These are phyloP conservation scores for Vanrija pseudolonga DNA, from an alignment of 1,284 basidiomycete species.

Conservation along the genomic window DNA sequence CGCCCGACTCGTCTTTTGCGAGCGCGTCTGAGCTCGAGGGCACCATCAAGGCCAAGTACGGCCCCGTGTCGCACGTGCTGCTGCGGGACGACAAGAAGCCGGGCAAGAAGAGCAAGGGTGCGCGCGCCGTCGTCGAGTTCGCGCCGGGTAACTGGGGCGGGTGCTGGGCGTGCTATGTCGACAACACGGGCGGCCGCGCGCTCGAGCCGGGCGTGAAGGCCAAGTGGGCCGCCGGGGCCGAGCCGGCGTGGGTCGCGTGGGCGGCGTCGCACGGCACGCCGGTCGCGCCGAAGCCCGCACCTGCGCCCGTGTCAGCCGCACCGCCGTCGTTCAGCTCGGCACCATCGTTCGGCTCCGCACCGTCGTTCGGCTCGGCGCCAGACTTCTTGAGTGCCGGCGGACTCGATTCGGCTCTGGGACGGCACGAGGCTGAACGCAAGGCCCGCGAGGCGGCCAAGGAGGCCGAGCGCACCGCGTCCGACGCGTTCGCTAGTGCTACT, in stretches of 20 bases:
- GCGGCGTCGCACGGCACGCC: conserved; percentile 55
- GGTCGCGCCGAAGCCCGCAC: not conserved
- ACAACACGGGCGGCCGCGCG: conserved; percentile 26
- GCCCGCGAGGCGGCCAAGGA: conserved; percentile 15
- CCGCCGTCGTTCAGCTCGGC: conserved; percentile 18
- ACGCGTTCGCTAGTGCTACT: conserved; percentile 73
- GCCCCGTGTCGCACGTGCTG: conserved; percentile 37
- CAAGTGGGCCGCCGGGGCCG: conserved; percentile 63
- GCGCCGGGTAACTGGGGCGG: conserved; percentile 51
- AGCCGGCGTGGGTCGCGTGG: conserved; percentile 71
- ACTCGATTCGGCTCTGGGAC: not conserved
- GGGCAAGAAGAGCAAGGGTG: conserved; percentile 48
- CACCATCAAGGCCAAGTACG: conserved; percentile 28
- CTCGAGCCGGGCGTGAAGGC: conserved; percentile 59
- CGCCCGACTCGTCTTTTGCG: conserved; percentile 16
- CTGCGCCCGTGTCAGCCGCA: not conserved
- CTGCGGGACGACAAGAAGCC: conserved; percentile 22
- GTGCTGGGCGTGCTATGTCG: conserved; percentile 43
- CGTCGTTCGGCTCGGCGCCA: conserved; percentile 24
- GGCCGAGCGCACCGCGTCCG: conserved; percentile 48
- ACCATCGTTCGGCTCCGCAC: conserved; percentile 18
- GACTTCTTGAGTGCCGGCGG: conserved; percentile 30
- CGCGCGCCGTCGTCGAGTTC: conserved; percentile 50
- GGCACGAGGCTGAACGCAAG: conserved; percentile 10
- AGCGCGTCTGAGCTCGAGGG: conserved; percentile 22